phyloP scores from a whole-genome alignment of 169 alveolate species.

The Cytauxzoon felis region DNA sequence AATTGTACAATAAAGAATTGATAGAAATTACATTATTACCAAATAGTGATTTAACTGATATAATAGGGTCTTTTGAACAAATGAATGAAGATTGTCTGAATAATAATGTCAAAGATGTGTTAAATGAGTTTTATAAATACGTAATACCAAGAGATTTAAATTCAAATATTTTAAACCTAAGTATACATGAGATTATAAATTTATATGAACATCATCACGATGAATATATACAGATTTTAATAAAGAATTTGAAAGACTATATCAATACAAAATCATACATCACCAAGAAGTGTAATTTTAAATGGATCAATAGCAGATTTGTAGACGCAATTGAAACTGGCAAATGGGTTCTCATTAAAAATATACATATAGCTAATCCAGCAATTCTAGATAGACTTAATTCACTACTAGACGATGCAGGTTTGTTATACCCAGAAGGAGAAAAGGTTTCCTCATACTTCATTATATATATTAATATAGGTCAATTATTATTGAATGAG shows the following conservation, averaged over 20 bases:
- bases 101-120: neutral
- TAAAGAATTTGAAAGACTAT: neutral
- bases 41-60: constrained; percentile 74
- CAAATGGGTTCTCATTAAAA: constrained; percentile 86
- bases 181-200: neutral
- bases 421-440: constrained; percentile 67
- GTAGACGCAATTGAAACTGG: constrained; percentile 87
- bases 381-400: constrained; percentile 91
- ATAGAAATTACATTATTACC: constrained; percentile 70
- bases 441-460: neutral
- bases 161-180: neutral
- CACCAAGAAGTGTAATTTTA: constrained; percentile 12
- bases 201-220: too few species aligned
- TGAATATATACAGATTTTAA: neutral
- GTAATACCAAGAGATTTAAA: neutral
- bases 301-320: constrained; percentile 83
- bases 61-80: constrained; percentile 80
- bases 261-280: neutral
- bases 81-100: constrained; percentile 6
- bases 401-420: constrained; percentile 85
- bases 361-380: constrained; percentile 85
- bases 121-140: neutral
- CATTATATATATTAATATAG: neutral
- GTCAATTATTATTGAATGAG: constrained; percentile 38
- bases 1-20: constrained; percentile 31